Conservation (phyloP, 306 rosid genomes). For the Pyrus communis region DNA sequence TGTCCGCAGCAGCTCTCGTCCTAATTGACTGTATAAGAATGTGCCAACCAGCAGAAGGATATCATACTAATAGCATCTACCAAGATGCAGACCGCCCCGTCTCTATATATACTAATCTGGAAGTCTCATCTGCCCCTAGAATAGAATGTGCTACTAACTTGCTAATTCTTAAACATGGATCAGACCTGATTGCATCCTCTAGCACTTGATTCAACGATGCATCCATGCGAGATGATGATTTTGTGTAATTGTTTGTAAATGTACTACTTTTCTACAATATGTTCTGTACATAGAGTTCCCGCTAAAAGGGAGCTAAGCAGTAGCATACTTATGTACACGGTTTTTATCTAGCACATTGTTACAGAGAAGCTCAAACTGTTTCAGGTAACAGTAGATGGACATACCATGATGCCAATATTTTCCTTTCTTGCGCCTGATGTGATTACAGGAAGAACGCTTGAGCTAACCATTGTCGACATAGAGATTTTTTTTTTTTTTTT, state of each 20-base stretch:
- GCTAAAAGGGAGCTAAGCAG: constrained; percentile 4
- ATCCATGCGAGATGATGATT: neutral
- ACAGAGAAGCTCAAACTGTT: constrained; percentile 9
- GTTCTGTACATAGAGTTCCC: neutral
- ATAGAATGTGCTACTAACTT: neutral
- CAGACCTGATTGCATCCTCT: neutral
- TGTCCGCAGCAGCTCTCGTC: neutral
- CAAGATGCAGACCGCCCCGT: neutral
- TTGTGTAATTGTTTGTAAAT: neutral
- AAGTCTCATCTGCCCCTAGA: neutral
- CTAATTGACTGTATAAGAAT: neutral
- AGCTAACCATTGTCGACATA: constrained; percentile 17
- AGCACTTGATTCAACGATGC: neutral
- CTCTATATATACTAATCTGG: neutral
- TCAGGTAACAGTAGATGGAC: constrained; percentile 3
- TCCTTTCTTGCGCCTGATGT: neutral
- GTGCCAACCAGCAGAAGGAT: neutral
- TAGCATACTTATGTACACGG: neutral
- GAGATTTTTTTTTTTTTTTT: neutral
- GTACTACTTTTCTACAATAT: neutral
- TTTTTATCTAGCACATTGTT: constrained; percentile 4
- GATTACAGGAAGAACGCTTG: constrained; percentile 8
- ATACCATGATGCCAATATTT: neutral
- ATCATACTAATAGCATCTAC: neutral
- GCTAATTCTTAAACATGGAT: neutral